Evolutionary conservation across 768 basidiomycete species (phyloP), one percentile per base, ranked within the genome.

Genomic region (Russula vinacea): DNA sequence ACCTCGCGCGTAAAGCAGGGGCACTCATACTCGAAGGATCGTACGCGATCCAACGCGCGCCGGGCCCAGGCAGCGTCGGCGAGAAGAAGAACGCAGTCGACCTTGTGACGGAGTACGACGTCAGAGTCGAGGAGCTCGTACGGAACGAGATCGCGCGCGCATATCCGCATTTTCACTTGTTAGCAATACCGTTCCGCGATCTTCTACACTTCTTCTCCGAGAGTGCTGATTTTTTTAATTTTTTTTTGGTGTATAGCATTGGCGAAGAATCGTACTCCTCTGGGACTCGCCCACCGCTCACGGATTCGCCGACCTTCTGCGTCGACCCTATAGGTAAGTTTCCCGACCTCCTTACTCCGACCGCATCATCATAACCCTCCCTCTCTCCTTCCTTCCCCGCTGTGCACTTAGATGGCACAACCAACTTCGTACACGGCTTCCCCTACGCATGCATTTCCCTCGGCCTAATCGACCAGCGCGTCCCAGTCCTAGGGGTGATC

Each of bases 81-180:
- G 88, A 90, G 78, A 98, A 97, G 83, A 92, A 92, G 77, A 97
- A 95, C 72, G 84, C 93, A 3, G 93, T 94, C 24, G 95, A 97
- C 76, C 79, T 98, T 37, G 95, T 98, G 29, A 98, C 95, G 0
- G 90, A 95, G 76, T 97, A 92, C 70, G 95, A 98, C 74, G 88
- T 94, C 42, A 84, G 81, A 51, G 95, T 97, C 13, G 95, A 97
- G 75, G 86, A 90, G 65, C 78, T 94, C 52, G 91, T 97, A 56
- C 87, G 85, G 75, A 71, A 78, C 33, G 83, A 87, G 71, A 83
- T 96, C 59, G 77, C 78, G 35, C 74, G 76, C 29, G 79, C 77
- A 56, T 95, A 90, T 73, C 92, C 94, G 0, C 68, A 75, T 2
- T 95, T 92, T 75, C 78, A 87, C 67, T 96, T 97, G 94, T 94